Evolutionary conservation across 495 filamentous ascomycete genomes (phyloP).

Genomic region (Staphylotrichum longicolle): DNA sequence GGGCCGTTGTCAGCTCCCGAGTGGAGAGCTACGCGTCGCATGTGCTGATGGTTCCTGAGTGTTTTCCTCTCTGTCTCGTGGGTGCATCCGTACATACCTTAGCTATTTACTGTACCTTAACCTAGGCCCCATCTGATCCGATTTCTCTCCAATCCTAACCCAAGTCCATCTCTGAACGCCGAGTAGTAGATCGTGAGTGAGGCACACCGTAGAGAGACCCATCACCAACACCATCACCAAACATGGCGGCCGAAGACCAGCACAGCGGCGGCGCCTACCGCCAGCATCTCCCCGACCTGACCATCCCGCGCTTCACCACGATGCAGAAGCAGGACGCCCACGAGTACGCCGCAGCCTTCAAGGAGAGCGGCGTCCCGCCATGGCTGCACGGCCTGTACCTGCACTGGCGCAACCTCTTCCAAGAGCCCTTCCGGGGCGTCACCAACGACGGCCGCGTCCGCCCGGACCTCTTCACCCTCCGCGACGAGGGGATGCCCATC

Average conservation of each 20-base stretch:
- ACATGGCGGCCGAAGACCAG: constrained; percentile 18
- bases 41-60: no score
- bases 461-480: constrained; percentile 55
- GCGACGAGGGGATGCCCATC: constrained; percentile 62
- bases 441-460: constrained; percentile 62
- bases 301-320: constrained; percentile 56
- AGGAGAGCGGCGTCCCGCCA: constrained; percentile 56
- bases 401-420: constrained; percentile 62
- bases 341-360: constrained; percentile 62
- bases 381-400: constrained; percentile 67
- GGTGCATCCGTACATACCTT: background rate
- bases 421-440: constrained; percentile 70
- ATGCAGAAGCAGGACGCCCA: constrained; percentile 63
- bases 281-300: constrained; percentile 59
- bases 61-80: no score
- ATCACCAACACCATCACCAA: no score
- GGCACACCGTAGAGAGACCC: no score
- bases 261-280: constrained; percentile 29
- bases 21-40: background rate
- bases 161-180: no score
- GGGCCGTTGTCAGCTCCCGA: constrained; percentile 6
- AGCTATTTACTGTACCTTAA: background rate
- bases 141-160: no score
- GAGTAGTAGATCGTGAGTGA: no score
- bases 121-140: no score